A percentile compares a stretch with the other conserved stretches of the same genome.
These are phyloP conservation scores for Penicillium simplicissimum DNA, from an alignment of 495 filamentous ascomycete genomes.

Conservation along the genomic window DNA sequence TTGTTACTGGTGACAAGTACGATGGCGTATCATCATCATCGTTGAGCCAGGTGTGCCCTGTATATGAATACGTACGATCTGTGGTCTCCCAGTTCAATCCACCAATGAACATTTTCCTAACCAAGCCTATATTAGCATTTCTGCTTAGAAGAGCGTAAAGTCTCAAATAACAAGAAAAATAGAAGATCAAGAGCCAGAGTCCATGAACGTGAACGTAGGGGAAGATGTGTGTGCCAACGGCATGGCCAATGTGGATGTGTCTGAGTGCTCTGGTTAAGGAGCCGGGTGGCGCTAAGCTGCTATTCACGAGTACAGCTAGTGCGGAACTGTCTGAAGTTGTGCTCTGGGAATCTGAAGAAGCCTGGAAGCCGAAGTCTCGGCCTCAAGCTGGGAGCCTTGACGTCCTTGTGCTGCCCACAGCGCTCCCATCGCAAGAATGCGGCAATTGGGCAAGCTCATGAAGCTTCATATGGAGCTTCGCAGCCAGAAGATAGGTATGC, in stretches of 20 bases:
- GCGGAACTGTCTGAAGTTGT: constrained; percentile 12
- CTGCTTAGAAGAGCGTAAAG: background rate
- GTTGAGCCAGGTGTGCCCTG: background rate
- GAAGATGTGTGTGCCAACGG: background rate
- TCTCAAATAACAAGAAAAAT: background rate
- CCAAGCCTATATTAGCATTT: constrained; percentile 26
- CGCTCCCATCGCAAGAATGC: constrained; percentile 2
- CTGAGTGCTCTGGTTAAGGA: constrained; percentile 19
- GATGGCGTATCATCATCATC: background rate
- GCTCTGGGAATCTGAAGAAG: background rate
- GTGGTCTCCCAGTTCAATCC: constrained; percentile 99
- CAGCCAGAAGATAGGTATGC: background rate
- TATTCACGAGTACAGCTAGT: constrained; percentile 30
- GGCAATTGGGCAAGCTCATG: constrained; percentile 5
- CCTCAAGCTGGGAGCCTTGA: background rate
- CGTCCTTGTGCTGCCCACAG: background rate
- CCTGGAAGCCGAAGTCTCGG: background rate
- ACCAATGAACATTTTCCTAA: constrained; percentile 99
- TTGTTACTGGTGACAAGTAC: background rate
- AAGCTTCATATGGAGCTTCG: background rate
- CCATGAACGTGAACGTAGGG: background rate
- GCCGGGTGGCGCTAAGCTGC: constrained; percentile 26
- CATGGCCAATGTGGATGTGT: background rate
- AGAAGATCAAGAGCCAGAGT: background rate
- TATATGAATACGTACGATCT: constrained; percentile 66